Evolutionary conservation across 2,329 filamentous ascomycete species (phyloP).

Genomic region (Chrysosporium queenslandicum): DNA sequence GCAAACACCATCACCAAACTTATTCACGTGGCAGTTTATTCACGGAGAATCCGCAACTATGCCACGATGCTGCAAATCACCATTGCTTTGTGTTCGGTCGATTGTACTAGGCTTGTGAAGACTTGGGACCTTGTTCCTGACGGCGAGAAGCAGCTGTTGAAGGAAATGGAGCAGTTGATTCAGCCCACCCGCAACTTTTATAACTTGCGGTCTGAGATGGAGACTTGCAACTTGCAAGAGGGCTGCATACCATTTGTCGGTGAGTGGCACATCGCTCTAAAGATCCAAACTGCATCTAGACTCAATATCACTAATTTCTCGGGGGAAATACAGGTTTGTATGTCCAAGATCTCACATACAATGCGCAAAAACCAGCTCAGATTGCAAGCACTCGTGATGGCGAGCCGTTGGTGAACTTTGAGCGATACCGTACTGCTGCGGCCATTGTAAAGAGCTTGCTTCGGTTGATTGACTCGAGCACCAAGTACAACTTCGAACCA

Average conservation of each 20-base stretch:
- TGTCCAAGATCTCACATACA: slow-evolving; percentile 57
- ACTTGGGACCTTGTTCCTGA: slow-evolving; percentile 51
- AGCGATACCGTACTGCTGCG: slow-evolving; percentile 55
- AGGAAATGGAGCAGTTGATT: slow-evolving; percentile 51
- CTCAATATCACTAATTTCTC: neutral
- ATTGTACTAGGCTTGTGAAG: slow-evolving; percentile 46
- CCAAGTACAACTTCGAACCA: slow-evolving; percentile 50
- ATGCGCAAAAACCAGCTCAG: slow-evolving; percentile 54
- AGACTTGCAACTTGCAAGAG: slow-evolving; percentile 47
- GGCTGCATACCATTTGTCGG: slow-evolving; percentile 59
- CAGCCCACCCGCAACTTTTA: slow-evolving; percentile 56
- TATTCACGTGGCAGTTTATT: slow-evolving; percentile 53
- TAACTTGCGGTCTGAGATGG: slow-evolving; percentile 54
- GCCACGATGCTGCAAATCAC: slow-evolving; percentile 57
- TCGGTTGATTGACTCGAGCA: slow-evolving; percentile 53
- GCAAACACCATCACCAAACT: slow-evolving; percentile 53
- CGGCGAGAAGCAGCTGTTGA: slow-evolving; percentile 46
- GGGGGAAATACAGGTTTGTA: slow-evolving; percentile 42
- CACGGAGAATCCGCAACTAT: slow-evolving; percentile 52
- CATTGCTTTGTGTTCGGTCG: slow-evolving; percentile 51
- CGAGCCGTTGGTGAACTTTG: slow-evolving; percentile 56
- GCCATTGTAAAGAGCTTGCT: slow-evolving; percentile 55
- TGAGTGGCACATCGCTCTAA: slow-evolving; percentile 26
- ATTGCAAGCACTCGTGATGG: slow-evolving; percentile 39
- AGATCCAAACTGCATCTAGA: neutral